These are phyloP conservation scores for Hericium coralloides DNA, from an alignment of 768 basidiomycete species.

Conservation along the genomic window DNA sequence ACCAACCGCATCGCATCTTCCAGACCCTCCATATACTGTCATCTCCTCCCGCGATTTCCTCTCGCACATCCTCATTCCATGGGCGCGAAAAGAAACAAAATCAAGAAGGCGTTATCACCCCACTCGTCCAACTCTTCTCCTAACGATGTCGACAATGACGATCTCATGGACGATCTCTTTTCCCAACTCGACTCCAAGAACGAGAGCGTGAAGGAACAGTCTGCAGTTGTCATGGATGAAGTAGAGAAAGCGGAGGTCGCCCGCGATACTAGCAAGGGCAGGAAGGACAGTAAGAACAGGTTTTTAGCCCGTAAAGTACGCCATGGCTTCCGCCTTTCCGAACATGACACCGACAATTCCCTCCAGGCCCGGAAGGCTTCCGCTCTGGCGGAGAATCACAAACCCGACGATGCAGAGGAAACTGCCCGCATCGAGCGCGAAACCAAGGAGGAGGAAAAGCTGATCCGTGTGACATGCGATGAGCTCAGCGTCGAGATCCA, in stretches of 20 bases:
- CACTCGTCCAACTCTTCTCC: conserved; percentile 11
- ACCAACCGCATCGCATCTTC: not conserved
- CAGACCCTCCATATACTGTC: not conserved
- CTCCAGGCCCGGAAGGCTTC: conserved; percentile 66
- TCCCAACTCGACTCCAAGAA: conserved; percentile 67
- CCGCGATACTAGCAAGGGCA: conserved; percentile 15
- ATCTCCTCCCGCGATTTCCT: too few relatives aligned
- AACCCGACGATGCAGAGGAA: conserved; percentile 45
- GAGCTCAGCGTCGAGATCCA: conserved; percentile 55
- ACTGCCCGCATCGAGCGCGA: conserved; percentile 55
- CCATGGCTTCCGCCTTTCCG: not conserved
- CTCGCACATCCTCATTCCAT: conserved; percentile 19
- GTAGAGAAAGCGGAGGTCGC: conserved; percentile 18
- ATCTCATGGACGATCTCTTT: conserved; percentile 67
- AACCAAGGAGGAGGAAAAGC: conserved; percentile 56
- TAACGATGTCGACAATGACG: conserved; percentile 34
- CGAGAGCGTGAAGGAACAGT: conserved; percentile 37
- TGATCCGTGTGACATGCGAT: conserved; percentile 57
- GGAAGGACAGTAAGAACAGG: conserved; percentile 52
- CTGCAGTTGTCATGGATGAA: conserved; percentile 39
- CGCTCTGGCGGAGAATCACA: conserved; percentile 42
- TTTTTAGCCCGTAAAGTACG: conserved; percentile 65
- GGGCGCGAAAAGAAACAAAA: conserved; percentile 51
- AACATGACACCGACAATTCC: conserved; percentile 4
- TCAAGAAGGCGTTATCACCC: conserved; percentile 35